Evolutionary conservation across 345 rosid genomes (phyloP).

Genomic region (Lumnitzera littorea): DNA sequence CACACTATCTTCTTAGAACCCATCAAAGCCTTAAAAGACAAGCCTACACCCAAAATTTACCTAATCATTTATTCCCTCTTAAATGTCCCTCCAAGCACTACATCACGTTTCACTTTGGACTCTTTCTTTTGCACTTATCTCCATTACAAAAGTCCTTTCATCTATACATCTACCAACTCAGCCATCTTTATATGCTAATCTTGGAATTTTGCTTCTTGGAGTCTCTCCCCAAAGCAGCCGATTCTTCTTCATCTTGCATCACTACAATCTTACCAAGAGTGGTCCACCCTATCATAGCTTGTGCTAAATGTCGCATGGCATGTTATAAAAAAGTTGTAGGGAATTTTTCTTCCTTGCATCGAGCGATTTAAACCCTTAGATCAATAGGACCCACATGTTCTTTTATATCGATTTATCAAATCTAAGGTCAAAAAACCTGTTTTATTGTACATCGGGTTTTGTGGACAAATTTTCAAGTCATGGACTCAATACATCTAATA

Average conservation of each 20-base stretch:
- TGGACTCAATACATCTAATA: neutral
- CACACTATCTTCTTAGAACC: slow-evolving; percentile 24
- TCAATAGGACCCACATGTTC: no score
- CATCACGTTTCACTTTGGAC: slow-evolving; percentile 27
- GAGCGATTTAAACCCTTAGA: no score
- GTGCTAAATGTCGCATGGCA: no score
- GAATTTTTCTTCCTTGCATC: no score
- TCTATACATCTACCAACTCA: slow-evolving; percentile 41
- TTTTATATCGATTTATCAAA: no score
- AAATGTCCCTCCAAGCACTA: slow-evolving; percentile 40
- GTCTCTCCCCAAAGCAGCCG: slow-evolving; percentile 19
- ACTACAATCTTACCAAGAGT: neutral
- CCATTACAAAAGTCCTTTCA: slow-evolving; percentile 25
- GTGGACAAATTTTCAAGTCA: neutral
- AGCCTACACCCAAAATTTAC: slow-evolving; percentile 18
- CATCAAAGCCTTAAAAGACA: slow-evolving; percentile 14
- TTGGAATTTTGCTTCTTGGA: slow-evolving; percentile 36
- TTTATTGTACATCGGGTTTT: no score
- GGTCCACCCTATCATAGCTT: no score
- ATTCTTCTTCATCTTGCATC: slow-evolving; percentile 32
- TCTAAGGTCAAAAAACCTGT: no score
- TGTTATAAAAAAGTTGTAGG: no score
- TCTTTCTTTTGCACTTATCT: slow-evolving; percentile 14
- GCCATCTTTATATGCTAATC: slow-evolving; percentile 13
- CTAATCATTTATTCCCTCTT: slow-evolving; percentile 39